These are phyloP conservation scores for Chytriomyces sp. DNA, from an alignment of 192 early-diverging fungal species.

Conservation along the genomic window DNA sequence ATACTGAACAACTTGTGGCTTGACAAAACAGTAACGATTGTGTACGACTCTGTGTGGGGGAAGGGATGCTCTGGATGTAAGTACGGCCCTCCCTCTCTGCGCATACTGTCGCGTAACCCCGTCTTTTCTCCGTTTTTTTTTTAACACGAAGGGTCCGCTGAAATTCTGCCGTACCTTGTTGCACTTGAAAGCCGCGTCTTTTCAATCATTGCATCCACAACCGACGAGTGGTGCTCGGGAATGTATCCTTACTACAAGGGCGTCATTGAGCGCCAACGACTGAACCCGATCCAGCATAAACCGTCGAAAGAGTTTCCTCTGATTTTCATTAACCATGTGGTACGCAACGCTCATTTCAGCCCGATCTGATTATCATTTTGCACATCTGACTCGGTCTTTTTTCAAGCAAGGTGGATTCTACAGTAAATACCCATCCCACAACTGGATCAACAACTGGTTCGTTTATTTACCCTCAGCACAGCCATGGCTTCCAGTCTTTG, in stretches of 20 bases:
- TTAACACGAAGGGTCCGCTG: not conserved
- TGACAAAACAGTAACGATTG: not conserved
- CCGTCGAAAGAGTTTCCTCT: conserved; percentile 6
- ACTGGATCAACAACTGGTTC: not conserved
- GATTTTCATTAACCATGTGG: conserved; percentile 12
- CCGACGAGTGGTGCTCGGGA: conserved; percentile 4
- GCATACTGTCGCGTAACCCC: not conserved
- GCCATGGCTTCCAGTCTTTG: not conserved
- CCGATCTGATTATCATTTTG: not conserved
- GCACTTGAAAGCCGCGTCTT: conserved; percentile 8
- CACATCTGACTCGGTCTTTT: not conserved
- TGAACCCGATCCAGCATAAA: conserved; percentile 7
- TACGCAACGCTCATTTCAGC: not conserved
- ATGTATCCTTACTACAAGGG: conserved; percentile 6
- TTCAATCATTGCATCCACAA: not conserved
- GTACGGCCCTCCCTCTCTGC: not conserved
- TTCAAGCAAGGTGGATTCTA: conserved; percentile 14
- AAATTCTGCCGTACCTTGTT: conserved; percentile 7
- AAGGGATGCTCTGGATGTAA: conserved; percentile 13
- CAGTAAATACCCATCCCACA: not conserved
- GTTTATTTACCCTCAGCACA: not conserved
- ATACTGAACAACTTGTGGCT: conserved; percentile 1
- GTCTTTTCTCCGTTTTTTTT: not conserved
- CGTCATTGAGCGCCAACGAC: not conserved
- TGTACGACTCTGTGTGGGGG: conserved; percentile 13